A percentile compares a stretch with the other conserved stretches of the same genome.
Conservation (phyloP, 2,329 filamentous ascomycete species). For the Monosporascus sp. region DNA sequence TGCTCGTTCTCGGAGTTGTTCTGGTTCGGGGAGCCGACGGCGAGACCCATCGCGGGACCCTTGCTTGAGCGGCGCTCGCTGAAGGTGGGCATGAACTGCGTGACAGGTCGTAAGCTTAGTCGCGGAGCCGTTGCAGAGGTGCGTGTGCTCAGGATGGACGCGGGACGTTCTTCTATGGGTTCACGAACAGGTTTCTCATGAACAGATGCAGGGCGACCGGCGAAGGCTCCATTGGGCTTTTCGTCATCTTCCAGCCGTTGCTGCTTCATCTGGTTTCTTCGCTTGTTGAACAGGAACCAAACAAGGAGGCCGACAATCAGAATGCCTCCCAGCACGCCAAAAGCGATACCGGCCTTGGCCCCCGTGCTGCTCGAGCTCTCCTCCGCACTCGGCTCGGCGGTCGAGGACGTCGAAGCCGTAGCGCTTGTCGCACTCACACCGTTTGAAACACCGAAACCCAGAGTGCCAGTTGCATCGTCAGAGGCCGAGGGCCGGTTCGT, state of each 20-base stretch:
- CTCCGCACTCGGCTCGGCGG: slow-evolving; percentile 8
- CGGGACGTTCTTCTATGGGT: slow-evolving; percentile 3
- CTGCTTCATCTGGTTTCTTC: slow-evolving; percentile 60
- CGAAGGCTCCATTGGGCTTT: slow-evolving; percentile 43
- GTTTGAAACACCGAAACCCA: neutral
- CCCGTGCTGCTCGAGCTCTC: slow-evolving; percentile 23
- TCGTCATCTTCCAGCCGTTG: slow-evolving; percentile 55
- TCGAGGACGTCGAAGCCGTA: slow-evolving; percentile 14
- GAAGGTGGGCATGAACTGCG: slow-evolving; percentile 72
- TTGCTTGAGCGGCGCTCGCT: slow-evolving; percentile 47
- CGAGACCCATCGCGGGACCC: slow-evolving; percentile 35
- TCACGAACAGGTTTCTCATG: slow-evolving; percentile 13
- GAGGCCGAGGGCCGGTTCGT: slow-evolving; percentile 10
- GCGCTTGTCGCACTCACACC: neutral
- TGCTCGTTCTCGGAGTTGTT: slow-evolving; percentile 11
- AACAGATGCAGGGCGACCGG: slow-evolving; percentile 27
- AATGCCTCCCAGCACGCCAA: slow-evolving; percentile 70
- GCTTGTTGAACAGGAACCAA: slow-evolving; percentile 64
- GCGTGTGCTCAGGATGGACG: slow-evolving; percentile 30
- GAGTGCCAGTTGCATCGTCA: neutral
- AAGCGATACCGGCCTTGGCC: slow-evolving; percentile 73
- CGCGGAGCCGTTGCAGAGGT: slow-evolving; percentile 61
- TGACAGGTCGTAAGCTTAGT: slow-evolving; percentile 77
- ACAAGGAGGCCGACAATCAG: slow-evolving; percentile 61
- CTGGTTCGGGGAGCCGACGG: slow-evolving; percentile 21